phyloP scores from a whole-genome alignment of 2,329 filamentous ascomycete species.

The Periglandula ipomoeae region DNA sequence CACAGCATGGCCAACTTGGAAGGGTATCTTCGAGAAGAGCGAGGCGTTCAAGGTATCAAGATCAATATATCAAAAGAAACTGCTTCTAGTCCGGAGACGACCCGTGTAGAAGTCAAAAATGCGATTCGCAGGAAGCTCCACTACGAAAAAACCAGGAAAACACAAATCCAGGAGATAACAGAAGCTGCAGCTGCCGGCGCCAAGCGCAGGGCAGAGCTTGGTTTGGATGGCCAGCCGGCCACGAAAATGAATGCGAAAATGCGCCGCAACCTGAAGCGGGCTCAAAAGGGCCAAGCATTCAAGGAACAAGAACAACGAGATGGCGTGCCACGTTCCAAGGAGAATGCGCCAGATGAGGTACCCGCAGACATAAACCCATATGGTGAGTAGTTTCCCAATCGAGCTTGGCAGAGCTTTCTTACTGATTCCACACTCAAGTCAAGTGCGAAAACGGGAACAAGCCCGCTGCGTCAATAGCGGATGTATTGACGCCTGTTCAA shows the following conservation, averaged over 20 bases:
- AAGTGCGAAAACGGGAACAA: constrained; percentile 35
- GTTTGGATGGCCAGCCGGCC: constrained; percentile 16
- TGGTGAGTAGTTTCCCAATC: constrained; percentile 15
- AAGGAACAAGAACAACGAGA: constrained; percentile 8
- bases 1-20: constrained; percentile 51
- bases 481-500: constrained; percentile 29
- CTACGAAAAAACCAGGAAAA: constrained; percentile 46
- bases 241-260: constrained; percentile 18
- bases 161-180: constrained; percentile 26
- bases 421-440: constrained; percentile 22
- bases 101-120: constrained; percentile 42
- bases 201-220: constrained; percentile 27
- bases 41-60: constrained; percentile 28
- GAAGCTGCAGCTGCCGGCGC: constrained; percentile 27
- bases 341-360: constrained; percentile 11
- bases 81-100: constrained; percentile 27
- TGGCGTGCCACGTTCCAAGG: constrained; percentile 17
- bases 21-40: constrained; percentile 60
- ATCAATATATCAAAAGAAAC: constrained; percentile 50
- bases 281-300: constrained; percentile 1
- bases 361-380: constrained; percentile 21
- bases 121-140: constrained; percentile 54
- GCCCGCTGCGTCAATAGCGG: constrained; percentile 24
- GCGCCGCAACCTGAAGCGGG: constrained; percentile 13
- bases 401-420: background rate